phyloP scores from a whole-genome alignment of 1,284 basidiomycete species.

The Cryptococcus neoformans region DNA sequence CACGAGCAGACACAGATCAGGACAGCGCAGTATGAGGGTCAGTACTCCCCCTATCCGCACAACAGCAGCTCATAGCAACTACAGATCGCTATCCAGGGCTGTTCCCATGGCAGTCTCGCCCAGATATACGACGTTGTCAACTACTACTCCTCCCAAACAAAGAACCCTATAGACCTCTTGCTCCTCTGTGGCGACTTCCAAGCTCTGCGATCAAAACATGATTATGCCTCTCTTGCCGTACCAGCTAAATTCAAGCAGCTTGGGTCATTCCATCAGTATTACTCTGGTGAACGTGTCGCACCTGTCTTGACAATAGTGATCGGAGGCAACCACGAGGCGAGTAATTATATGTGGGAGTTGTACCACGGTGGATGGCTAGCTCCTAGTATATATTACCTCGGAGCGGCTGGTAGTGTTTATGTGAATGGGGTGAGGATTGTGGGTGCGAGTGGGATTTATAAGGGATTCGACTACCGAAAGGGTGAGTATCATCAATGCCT shows the following conservation, averaged over 20 bases:
- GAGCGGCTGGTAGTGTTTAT: constrained; percentile 82
- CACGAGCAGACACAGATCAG: too few species aligned
- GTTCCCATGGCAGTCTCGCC: constrained; percentile 87
- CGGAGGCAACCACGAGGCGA: constrained; percentile 97
- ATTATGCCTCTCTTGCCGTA: constrained; percentile 86
- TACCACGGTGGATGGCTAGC: constrained; percentile 96
- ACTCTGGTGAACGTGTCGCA: constrained; percentile 73
- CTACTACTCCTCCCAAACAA: constrained; percentile 60
- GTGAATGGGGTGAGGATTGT: constrained; percentile 83
- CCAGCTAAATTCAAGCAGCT: constrained; percentile 84
- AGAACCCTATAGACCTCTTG: constrained; percentile 73
- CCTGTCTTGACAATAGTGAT: constrained; percentile 91
- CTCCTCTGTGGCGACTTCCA: constrained; percentile 92
- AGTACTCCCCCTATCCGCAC: too few species aligned
- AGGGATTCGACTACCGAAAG: constrained; percentile 68
- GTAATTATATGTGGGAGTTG: constrained; percentile 96
- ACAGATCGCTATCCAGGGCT: constrained; percentile 89
- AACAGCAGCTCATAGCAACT: too few species aligned
- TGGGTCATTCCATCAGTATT: constrained; percentile 87
- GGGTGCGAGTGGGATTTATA: constrained; percentile 92
- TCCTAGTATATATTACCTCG: constrained; percentile 95
- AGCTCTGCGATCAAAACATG: constrained; percentile 80
- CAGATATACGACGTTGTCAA: constrained; percentile 78
- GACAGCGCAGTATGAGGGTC: too few species aligned
- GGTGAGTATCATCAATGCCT: constrained; percentile 54